Base-by-base conservation (phyloP, 2,329 filamentous ascomycete genomes). In the Mollisiaceae sp. region DNA sequence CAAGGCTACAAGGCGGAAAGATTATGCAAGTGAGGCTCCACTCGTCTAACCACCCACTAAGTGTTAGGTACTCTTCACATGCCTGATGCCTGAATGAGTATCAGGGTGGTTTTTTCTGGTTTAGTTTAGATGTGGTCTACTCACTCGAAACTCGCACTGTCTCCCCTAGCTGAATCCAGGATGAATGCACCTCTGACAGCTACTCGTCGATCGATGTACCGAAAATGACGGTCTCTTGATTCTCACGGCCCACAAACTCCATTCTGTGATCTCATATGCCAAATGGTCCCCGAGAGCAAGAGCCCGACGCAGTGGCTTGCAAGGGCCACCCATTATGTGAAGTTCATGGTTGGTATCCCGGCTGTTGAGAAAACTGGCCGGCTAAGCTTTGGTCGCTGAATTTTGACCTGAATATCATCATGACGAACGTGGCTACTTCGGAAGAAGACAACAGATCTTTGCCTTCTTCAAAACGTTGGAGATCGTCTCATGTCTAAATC, bases 341-440 rank as follows among this genome's bases (percentile, higher is more conserved):
- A 2, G 47, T 15, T 39, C 18, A 50, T 52, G 12, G 8, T n/a
- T 52, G 32, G 22, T 52, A 18, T 52, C 14, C 45, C 32, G 18
- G n/a, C n/a, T 47, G 43, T 60, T 18, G n/a, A 52, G 27, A 8
- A 36, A 38, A 35, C n/a, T 52, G 22, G 24, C 22, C 20, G 32
- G 20, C 45, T 60, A 52, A 60, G 59, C 43, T 60, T 52, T 38
- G 43, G 18, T 24, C 43, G 32, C 20, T 32, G 8, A 52, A n/a
- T 11, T 35, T 58, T n/a, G 27, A 41, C 38, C 41, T 39, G 39
- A 58, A 47, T 57, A 63, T 47, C 43, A 50, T n/a, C 41, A 62
- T 67, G 62, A 64, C 62, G 60, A 35, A 47, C 43, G 64, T 66
- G 64, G 64, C 60, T 63, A 54, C 9, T 39, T 22, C 36, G 32